Evolutionary conservation across 1,284 basidiomycete genomes (phyloP).

Genomic region (Cyathus olla): DNA sequence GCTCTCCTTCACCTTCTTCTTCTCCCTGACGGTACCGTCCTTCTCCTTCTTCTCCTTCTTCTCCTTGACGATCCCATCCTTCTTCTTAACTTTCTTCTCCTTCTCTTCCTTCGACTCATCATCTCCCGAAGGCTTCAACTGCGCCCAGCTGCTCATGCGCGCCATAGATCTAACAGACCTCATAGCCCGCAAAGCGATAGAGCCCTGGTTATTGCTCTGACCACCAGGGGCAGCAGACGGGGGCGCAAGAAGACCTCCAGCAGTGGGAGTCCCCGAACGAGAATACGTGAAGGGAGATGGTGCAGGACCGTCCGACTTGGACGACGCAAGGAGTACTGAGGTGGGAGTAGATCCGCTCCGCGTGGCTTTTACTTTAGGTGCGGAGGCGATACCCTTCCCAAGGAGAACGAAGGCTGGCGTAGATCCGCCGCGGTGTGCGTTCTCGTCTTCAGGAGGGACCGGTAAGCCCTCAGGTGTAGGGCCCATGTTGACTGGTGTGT

Average conservation of each 20-base stretch:
- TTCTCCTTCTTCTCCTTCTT: slow-evolving; percentile 28
- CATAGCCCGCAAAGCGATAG: slow-evolving; percentile 83
- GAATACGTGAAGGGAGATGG: slow-evolving; percentile 31
- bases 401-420: neutral
- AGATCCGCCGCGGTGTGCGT: slow-evolving; percentile 2
- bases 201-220: slow-evolving; percentile 49
- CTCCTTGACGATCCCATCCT: slow-evolving; percentile 31
- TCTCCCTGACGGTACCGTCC: slow-evolving; percentile 29
- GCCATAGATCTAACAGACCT: slow-evolving; percentile 78
- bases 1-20: slow-evolving; percentile 43
- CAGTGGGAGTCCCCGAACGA: slow-evolving; percentile 49
- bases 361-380: slow-evolving; percentile 1
- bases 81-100: slow-evolving; percentile 20
- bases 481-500: slow-evolving; percentile 21
- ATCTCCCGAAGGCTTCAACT: slow-evolving; percentile 55
- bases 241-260: slow-evolving; percentile 51
- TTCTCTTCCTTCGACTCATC: slow-evolving; percentile 44
- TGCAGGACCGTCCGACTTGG: neutral
- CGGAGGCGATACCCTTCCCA: slow-evolving; percentile 2
- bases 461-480: slow-evolving; percentile 2
- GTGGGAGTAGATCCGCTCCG: slow-evolving; percentile 14
- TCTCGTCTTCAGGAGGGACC: slow-evolving; percentile 1
- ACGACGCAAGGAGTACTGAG: slow-evolving; percentile 14
- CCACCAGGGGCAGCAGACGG: slow-evolving; percentile 19
- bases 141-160: slow-evolving; percentile 77